Evolutionary conservation across 2,329 filamentous ascomycete genomes (phyloP), one percentile per base, ranked within the genome.

Genomic region (Ampelomyces quisqualis): DNA sequence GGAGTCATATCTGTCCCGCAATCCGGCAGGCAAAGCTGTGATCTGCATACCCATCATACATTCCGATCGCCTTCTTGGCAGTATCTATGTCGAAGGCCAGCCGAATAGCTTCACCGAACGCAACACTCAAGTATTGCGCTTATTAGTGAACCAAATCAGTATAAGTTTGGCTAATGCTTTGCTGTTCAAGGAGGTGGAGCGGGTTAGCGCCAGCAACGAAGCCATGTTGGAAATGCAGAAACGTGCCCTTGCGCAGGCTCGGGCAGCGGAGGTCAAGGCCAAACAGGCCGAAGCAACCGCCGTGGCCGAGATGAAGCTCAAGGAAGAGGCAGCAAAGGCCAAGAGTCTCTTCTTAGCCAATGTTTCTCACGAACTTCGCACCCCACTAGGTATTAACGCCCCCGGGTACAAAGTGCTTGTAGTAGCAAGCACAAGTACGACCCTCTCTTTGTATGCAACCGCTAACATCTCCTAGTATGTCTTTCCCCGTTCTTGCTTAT

Each of bases 41-140:
- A 90, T 91, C 45, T 83, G 85, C n/a, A 81, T 90, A 26, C 87
- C 87, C 0, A 90, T 91, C 41, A 75, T 82, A 32, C 86, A 90
- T 61, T 86, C 84, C 3, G 77, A 79, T 21, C 84, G 85, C 36
- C 74, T 90, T 3, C 74, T 90, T 8, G 87, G 87, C 1, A 82
- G 86, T 11, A 73, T 90, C 11, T 90, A 90, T 54, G 78, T 90
- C 3, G 86, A 90, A 68, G 86, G 86, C 80, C 77, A 85, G 30
- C 82, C 86, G 0, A 84, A 85, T 17, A 85, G 84, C 0, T 90
- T 91, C 54, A 90, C 86, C 0, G 85, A 90, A 61, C 78, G 86
- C 17, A 75, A 77, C 24, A 65, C 70, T 3, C 72, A 73, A 23
- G 75, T 81, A 7, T 57, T 77, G 63, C 78, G 78, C 63, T 72